Base-by-base conservation (phyloP, 371 early-diverging fungal species). In the Lichtheimia ornata region DNA sequence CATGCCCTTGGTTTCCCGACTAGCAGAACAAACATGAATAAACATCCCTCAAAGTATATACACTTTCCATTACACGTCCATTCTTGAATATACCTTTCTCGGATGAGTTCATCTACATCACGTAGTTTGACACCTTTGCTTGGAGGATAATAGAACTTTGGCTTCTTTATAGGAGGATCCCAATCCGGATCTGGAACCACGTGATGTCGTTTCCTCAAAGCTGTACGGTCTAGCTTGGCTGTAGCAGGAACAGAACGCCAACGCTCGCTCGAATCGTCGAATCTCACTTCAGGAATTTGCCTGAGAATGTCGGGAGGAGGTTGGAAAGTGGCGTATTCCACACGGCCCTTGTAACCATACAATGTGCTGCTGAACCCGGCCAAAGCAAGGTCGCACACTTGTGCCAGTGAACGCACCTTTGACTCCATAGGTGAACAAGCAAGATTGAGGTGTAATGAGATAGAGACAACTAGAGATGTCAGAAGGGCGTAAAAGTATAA, bases 121-220 rank as follows among this genome's bases (percentile, higher is more conserved):
- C 65, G 56, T 35, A 65, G 41, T 30, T 65, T 65, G 18, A 65
- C 40, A 20, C 65, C 65, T 53, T 53, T 43, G 17, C 56, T 59
- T n/a, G 59, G 57, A 27, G 65, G 65, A 43, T 50, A 24, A 22
- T 14, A 20, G 7, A 14, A 43, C 43, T 44, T 43, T 15, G 27
- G 49, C 15, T 35, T 56, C 45, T 62, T 55, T 15, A 49, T 50
- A 14, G 60, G 56, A 5, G 61, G 56, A 5, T 28, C 55, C 41
- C 50, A 65, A 17, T 59, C 42, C 12, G 61, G 61, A 54, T 60
- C 60, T 13, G 53, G 30, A 30, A 56, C 65, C 22, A 65, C 50
- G 50, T 65, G 65, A 60, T 60, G 60, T 51, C 55, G 42, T 20
- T 47, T 18, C 49, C 50, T 59, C 9, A 55, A 43, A 3, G 56